A percentile compares a stretch with the other conserved stretches of the same genome.
Evolutionary conservation across 176 grass and related monocot genomes (phyloP).

Genomic region (Otatea glauca): DNA sequence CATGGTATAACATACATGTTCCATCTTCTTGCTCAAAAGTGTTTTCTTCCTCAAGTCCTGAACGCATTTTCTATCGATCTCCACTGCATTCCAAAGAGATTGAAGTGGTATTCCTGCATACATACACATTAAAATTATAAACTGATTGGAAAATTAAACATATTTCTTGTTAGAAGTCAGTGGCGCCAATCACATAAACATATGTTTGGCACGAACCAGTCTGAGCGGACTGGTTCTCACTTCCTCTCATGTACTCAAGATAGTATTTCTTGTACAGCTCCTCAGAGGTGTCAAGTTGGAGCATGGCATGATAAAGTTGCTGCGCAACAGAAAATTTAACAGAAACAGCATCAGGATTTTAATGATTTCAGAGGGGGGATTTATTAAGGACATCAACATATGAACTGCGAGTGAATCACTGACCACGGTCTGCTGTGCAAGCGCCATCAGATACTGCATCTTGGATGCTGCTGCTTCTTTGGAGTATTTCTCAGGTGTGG

Average conservation of each 20-base stretch:
- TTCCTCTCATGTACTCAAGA: constrained; percentile 5
- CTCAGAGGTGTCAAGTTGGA: neutral
- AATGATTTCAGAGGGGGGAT: neutral
- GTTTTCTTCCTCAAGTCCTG: constrained; percentile 58
- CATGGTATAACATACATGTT: constrained; percentile 55
- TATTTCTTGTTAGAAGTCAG: neutral
- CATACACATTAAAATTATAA: neutral
- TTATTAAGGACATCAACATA: neutral
- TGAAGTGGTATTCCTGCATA: neutral
- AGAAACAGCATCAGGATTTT: neutral
- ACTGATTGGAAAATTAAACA: neutral
- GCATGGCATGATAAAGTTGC: constrained; percentile 45
- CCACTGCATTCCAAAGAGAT: constrained; percentile 24
- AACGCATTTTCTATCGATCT: constrained; percentile 53
- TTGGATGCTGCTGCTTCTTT: constrained; percentile 43
- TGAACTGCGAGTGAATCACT: constrained; percentile 30
- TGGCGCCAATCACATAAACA: neutral
- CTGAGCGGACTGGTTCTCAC: neutral
- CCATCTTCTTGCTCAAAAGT: constrained; percentile 68
- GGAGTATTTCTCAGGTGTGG: constrained; percentile 17
- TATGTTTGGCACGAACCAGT: neutral
- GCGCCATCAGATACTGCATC: constrained; percentile 58
- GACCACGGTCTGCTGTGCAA: constrained; percentile 52
- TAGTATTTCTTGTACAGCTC: constrained; percentile 18
- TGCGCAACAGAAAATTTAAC: constrained; percentile 37